Evolutionary conservation across 495 filamentous ascomycete species (phyloP).

Genomic region (Penicillium simplicissimum): DNA sequence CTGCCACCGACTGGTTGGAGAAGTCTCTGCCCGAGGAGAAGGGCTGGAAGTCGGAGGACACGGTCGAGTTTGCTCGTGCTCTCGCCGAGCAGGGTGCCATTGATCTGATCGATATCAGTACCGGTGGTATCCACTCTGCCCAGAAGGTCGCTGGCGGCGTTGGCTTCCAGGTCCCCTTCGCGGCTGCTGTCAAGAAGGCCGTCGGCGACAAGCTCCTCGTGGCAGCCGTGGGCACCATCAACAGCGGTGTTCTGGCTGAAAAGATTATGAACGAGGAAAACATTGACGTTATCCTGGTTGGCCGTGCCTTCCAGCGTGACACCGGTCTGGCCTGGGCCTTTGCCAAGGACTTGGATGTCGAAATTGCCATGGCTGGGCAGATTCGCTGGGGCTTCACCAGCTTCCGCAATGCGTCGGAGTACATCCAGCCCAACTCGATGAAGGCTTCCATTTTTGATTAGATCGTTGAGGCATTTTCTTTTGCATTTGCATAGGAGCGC

Average conservation of each 20-base stretch:
- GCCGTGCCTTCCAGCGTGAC: slow-evolving; percentile 71
- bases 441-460: slow-evolving; percentile 40
- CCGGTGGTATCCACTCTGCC: slow-evolving; percentile 57
- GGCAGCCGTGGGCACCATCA: slow-evolving; percentile 65
- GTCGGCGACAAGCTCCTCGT: slow-evolving; percentile 62
- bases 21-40: slow-evolving; percentile 46
- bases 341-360: slow-evolving; percentile 65
- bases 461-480: neutral
- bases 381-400: slow-evolving; percentile 59
- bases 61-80: slow-evolving; percentile 53
- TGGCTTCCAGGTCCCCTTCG: slow-evolving; percentile 68
- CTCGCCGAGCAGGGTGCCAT: slow-evolving; percentile 57
- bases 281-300: slow-evolving; percentile 62
- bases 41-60: slow-evolving; percentile 59
- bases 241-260: slow-evolving; percentile 58
- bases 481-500: slow-evolving; percentile 8
- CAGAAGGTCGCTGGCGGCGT: slow-evolving; percentile 60
- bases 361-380: slow-evolving; percentile 65
- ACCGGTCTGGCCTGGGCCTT: slow-evolving; percentile 66
- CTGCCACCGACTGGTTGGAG: slow-evolving; percentile 63
- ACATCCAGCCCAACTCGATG: slow-evolving; percentile 41
- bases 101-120: slow-evolving; percentile 67
- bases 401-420: slow-evolving; percentile 39
- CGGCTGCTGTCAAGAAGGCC: slow-evolving; percentile 61
- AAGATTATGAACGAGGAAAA: slow-evolving; percentile 56